These are phyloP conservation scores for Scutellaria baicalensis DNA, from an alignment of 257 asterid genomes.

Conservation along the genomic window DNA sequence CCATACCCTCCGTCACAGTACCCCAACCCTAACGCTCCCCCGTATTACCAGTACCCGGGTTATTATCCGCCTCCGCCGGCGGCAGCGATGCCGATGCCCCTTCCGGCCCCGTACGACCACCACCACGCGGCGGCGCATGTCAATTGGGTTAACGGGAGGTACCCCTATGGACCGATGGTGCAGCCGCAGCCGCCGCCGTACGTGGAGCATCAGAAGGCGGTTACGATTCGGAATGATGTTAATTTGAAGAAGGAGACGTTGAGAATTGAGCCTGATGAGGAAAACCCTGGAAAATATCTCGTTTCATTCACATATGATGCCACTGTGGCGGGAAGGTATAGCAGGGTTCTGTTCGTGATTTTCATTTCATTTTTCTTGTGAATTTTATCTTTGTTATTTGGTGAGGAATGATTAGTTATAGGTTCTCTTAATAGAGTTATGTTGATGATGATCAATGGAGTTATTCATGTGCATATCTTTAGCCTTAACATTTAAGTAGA, in stretches of 20 bases:
- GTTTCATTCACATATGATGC: conserved; percentile 94
- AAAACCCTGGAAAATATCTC: conserved; percentile 65
- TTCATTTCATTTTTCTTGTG: neutral
- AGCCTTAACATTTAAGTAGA: neutral
- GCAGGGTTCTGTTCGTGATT: neutral
- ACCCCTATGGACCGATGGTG: conserved; percentile 70
- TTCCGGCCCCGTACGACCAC: conserved; percentile 74
- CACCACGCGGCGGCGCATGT: conserved; percentile 60
- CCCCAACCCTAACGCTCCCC: conserved; percentile 63
- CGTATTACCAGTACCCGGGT: conserved; percentile 82
- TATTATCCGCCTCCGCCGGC: conserved; percentile 67
- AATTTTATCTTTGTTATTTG: neutral
- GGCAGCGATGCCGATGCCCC: conserved; percentile 52
- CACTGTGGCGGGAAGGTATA: conserved; percentile 81
- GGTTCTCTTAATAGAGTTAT: neutral
- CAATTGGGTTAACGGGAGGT: conserved; percentile 66
- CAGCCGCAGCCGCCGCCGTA: conserved; percentile 51
- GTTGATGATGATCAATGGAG: neutral
- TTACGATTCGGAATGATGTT: conserved; percentile 88
- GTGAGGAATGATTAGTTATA: conserved; percentile 4
- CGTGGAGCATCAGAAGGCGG: conserved; percentile 99
- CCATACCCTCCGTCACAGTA: conserved; percentile 83
- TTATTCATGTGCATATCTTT: neutral
- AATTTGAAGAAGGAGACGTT: conserved; percentile 91
- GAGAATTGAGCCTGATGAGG: conserved; percentile 82